Evolutionary conservation across 192 early-diverging fungal species (phyloP).

Genomic region (Linnemannia elongata): DNA sequence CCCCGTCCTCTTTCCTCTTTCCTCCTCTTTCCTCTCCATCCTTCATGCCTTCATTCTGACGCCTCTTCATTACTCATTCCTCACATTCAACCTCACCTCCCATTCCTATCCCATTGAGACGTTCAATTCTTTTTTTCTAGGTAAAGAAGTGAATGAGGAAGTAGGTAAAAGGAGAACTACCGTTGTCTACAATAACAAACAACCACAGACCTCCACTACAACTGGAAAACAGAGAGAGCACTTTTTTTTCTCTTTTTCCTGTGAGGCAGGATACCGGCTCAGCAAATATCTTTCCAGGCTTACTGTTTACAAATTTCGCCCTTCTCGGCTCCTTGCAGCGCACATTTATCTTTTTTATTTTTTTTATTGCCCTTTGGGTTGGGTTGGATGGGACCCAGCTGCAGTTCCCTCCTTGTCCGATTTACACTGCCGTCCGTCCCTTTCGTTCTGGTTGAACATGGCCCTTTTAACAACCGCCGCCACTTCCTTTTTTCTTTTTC

Average conservation of each 20-base stretch:
- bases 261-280: background rate
- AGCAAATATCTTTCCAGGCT: background rate
- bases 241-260: background rate
- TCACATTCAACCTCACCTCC: background rate
- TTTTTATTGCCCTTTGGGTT: background rate
- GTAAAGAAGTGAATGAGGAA: background rate
- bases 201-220: no score
- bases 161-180: no score
- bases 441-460: background rate
- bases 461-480: background rate
- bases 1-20: background rate
- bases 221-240: no score
- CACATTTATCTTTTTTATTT: no score
- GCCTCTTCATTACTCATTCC: background rate
- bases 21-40: background rate
- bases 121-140: background rate
- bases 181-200: no score
- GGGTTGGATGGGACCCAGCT: background rate
- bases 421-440: no score
- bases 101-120: background rate
- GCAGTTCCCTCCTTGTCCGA: background rate
- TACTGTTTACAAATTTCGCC: background rate
- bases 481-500: background rate
- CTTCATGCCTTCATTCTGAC: background rate
- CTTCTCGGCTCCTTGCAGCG: background rate